These are phyloP conservation scores for Elasticomyces elasticus DNA, from an alignment of 495 filamentous ascomycete genomes.

Conservation along the genomic window DNA sequence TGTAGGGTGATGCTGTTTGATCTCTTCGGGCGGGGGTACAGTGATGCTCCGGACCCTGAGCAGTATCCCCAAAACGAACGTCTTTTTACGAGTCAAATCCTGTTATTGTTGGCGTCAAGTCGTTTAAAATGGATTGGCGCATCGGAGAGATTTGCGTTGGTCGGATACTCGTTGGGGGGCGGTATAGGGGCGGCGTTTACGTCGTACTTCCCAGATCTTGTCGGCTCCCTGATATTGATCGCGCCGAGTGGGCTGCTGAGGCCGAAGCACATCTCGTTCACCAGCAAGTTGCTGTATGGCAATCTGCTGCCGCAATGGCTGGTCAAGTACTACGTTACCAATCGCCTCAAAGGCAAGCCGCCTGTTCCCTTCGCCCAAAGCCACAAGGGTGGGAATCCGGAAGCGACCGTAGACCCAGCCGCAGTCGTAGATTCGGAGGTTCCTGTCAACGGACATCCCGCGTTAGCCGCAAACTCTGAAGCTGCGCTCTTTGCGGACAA, in stretches of 20 bases:
- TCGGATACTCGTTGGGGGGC: constrained; percentile 83
- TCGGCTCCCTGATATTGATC: constrained; percentile 60
- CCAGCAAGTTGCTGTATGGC: constrained; percentile 51
- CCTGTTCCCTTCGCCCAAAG: neutral
- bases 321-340: constrained; percentile 42
- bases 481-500: constrained; percentile 25
- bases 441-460: constrained; percentile 5
- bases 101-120: constrained; percentile 55
- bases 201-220: constrained; percentile 53
- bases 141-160: constrained; percentile 45
- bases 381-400: neutral
- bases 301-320: constrained; percentile 49
- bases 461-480: constrained; percentile 28
- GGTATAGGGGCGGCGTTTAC: constrained; percentile 68
- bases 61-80: constrained; percentile 52
- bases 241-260: constrained; percentile 67
- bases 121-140: constrained; percentile 1
- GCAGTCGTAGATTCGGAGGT: constrained; percentile 1
- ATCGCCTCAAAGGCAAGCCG: constrained; percentile 37
- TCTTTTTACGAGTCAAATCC: constrained; percentile 65
- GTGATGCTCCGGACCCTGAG: constrained; percentile 54
- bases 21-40: constrained; percentile 73
- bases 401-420: neutral
- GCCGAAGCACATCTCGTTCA: constrained; percentile 48
- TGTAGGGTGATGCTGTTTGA: constrained; percentile 79